Evolutionary conservation across 208 protist species (phyloP), one percentile per base, ranked within the genome.

Genomic region (Vickermania spadyakhi): DNA sequence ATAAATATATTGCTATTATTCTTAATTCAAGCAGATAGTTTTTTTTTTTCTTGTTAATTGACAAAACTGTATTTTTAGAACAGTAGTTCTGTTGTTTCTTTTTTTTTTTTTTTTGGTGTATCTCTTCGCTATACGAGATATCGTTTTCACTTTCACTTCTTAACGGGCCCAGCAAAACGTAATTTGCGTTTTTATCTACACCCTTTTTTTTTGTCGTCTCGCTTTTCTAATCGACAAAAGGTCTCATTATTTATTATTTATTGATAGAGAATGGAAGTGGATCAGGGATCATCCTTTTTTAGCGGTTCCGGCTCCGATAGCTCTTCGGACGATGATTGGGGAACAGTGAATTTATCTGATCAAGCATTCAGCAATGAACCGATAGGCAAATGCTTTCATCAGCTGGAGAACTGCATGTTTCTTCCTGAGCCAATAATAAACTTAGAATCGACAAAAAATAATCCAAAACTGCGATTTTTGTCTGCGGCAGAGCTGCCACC

Each of bases 341-440:
- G 55, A n/a, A 11, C 18, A 7, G 26, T 59, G 11, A 28, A 55
- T 27, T 55, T 55, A 23, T 5, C 54, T 29, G 7, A 27, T 36
- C 26, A 26, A 58, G 23, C 51, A 11, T 28, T 55, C 51, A 26
- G 13, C 5, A 23, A 55, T 55, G 51, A 18, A 22, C 26, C 51
- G n/a, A 26, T 14, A 31, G 26, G 22, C 7, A 18, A 36, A 13
- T 31, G 26, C 21, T 26, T 13, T 41, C 28, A 36, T 5, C 28
- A 22, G 14, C 3, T 42, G 60, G 72, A 76, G 51, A 73, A 71
- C 23, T 68, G 61, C 28, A 50, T 88, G 26, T 93, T 87, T 56
- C 55, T 89, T 11, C 83, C 86, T 13, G 80, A 88, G 2, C 77
- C 83, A 1, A 76, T 87, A 18, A 66, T 89, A 45, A 60, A 73